These are phyloP conservation scores for Pyrus communis DNA, from an alignment of 306 rosid genomes.

Conservation along the genomic window DNA sequence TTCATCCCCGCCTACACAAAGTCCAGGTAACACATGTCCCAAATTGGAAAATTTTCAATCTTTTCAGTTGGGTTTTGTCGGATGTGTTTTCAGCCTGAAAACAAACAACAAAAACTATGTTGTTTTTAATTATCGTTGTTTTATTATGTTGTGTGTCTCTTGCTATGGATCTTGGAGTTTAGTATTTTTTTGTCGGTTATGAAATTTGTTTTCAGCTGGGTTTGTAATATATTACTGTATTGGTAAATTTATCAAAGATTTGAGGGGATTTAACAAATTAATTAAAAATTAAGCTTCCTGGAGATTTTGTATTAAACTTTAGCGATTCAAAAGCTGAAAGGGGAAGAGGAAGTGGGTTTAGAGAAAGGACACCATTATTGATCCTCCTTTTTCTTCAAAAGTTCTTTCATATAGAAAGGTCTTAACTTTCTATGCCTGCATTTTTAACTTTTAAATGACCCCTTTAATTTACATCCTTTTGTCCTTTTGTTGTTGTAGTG, in stretches of 20 bases:
- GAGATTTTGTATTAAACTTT: conserved; percentile 23
- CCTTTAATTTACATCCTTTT: conserved; percentile 15
- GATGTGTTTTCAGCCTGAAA: conserved; percentile 25
- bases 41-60: conserved; percentile 9
- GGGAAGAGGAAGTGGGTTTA: conserved; percentile 18
- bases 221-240: conserved; percentile 2
- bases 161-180: conserved; percentile 35
- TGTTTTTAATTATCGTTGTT: not conserved
- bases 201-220: conserved; percentile 29
- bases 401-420: conserved; percentile 4
- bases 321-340: conserved; percentile 47
- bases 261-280: conserved; percentile 18
- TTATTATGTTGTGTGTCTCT: conserved; percentile 7
- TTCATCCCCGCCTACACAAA: conserved; percentile 38
- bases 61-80: conserved; percentile 32
- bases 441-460: conserved; percentile 17
- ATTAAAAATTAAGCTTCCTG: conserved; percentile 14
- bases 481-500: conserved; percentile 1
- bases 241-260: conserved; percentile 27
- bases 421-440: conserved; percentile 19
- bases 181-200: conserved; percentile 74
- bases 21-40: conserved; percentile 40
- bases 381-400: conserved; percentile 32
- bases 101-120: conserved; percentile 3
- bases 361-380: conserved; percentile 39